Evolutionary conservation across 2,329 filamentous ascomycete species (phyloP), one percentile per base, ranked within the genome.

Genomic region (Venturia pyrina): DNA sequence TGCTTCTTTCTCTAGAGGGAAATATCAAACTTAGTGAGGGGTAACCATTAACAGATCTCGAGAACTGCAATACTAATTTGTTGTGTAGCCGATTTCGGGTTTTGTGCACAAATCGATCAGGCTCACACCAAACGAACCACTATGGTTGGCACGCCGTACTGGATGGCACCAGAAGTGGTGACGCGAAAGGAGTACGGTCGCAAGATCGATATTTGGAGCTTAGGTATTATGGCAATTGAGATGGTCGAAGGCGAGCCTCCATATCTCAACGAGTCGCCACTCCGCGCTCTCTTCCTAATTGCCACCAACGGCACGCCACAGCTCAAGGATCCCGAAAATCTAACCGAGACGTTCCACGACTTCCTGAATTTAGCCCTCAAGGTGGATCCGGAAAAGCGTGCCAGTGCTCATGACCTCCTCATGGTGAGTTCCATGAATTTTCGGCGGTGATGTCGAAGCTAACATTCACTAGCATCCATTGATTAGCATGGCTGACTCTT

Each of bases 171-270:
- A 3, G 95, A 99, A 78, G 93, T 99, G 28, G 95, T 99, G 37
- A 98, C 92, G 7, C 84, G 93, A 53, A 98, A 98, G 77, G 95
- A 98, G 78, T 99, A 99, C 77, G 95, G 95, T 70, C 89, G 93
- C 69, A 99, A 98, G 78, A 93, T 99, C 65, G 95, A 99, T 74
- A 97, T 99, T 71, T 99, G 95, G 95, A 96, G 91, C 67, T 81
- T 99, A 57, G 95, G 95, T 67, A 99, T 99, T 79, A 98, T 99
- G 95, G 92, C 95, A 8, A 98, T 99, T 73, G 95, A 99, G 78
- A 99, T 99, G 95, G 96, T 99, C 70, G 95, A 98, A 79, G 95
- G 93, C 75, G 95, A 98, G 76, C 95, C 95, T 15, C 95, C 95
- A 32, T 99, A 98, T 75, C 82, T 99, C 67, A 98, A 93, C 48